These are phyloP conservation scores for Williopsis jadinii DNA, from an alignment of 1,139 yeast species.

Conservation along the genomic window DNA sequence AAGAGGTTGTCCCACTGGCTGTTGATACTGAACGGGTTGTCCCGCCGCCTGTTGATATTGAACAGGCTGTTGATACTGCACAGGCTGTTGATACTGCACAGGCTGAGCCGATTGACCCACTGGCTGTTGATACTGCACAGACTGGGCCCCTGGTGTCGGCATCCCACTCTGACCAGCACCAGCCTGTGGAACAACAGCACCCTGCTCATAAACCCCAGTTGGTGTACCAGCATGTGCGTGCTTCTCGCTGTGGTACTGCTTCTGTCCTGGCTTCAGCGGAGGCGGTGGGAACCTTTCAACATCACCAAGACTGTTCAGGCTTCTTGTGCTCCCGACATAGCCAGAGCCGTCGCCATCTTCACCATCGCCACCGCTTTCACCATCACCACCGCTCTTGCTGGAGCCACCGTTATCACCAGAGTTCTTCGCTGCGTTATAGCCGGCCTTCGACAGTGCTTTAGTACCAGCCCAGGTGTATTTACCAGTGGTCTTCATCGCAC, in stretches of 20 bases:
- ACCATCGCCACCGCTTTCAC: not conserved
- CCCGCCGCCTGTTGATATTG: not conserved
- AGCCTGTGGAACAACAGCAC: not conserved
- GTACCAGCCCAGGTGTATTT: constrained; percentile 31
- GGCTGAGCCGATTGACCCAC: not conserved
- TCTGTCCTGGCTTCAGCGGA: constrained; percentile 38
- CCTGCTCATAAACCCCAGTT: no score
- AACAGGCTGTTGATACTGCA: not conserved
- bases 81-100: not conserved
- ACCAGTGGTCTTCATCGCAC: constrained; percentile 28
- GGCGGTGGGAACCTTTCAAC: constrained; percentile 47
- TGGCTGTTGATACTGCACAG: not conserved
- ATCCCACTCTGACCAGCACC: not conserved
- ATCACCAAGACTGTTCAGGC: constrained; percentile 29
- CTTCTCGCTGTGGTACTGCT: constrained; percentile 23
- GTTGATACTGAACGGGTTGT: not conserved
- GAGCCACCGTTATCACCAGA: not conserved
- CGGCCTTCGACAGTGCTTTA: constrained; percentile 39
- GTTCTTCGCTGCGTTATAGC: constrained; percentile 35
- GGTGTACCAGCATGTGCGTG: not conserved
- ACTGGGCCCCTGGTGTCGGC: not conserved
- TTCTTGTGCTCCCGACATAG: constrained; percentile 23
- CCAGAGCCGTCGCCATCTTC: constrained; percentile 6
- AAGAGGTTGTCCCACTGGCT: constrained; percentile 6
- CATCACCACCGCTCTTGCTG: constrained; percentile 9